Evolutionary conservation across 768 basidiomycete species (phyloP).

Genomic region (Cubamyces sp.): DNA sequence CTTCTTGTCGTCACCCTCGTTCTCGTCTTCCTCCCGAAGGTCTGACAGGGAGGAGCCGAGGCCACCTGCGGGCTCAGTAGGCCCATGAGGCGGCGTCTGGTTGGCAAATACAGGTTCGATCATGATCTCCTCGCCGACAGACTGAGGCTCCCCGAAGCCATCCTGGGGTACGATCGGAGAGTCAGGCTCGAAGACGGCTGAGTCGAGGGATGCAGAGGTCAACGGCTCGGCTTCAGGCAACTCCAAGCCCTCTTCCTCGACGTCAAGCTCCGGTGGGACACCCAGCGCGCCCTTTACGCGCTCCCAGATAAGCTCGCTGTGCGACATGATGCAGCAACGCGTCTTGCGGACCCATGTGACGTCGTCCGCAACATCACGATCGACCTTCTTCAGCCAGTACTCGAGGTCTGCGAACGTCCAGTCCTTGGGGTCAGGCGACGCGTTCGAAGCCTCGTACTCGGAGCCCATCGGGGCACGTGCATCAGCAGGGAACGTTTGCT

Average conservation of each 20-base stretch:
- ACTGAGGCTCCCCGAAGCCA: not conserved
- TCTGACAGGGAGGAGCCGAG: conserved; percentile 29
- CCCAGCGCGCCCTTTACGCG: conserved; percentile 86
- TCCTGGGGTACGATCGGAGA: conserved; percentile 25
- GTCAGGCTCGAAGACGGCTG: conserved; percentile 29
- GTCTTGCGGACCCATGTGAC: conserved; percentile 71
- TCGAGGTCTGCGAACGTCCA: conserved; percentile 79
- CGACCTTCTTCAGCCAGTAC: conserved; percentile 65
- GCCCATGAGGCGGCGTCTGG: conserved; percentile 27
- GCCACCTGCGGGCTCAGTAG: conserved; percentile 20
- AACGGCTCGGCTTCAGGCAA: conserved; percentile 12
- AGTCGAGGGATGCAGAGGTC: conserved; percentile 21
- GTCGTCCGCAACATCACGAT: conserved; percentile 69
- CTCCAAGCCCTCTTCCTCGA: conserved; percentile 45
- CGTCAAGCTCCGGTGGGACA: conserved; percentile 81
- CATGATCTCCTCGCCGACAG: conserved; percentile 26
- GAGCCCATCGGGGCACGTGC: conserved; percentile 33
- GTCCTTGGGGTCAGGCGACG: conserved; percentile 52
- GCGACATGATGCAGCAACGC: conserved; percentile 74
- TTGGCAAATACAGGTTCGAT: conserved; percentile 42
- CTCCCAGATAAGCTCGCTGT: conserved; percentile 91
- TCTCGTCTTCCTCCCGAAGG: conserved; percentile 35
- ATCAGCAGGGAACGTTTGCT: conserved; percentile 62
- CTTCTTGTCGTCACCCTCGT: conserved; percentile 36
- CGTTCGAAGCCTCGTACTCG: conserved; percentile 31